Percentiles rank a stretch among this genome's conserved stretches.
Conservation (phyloP, 192 early-diverging fungal species). For the Backusella macrospora region DNA sequence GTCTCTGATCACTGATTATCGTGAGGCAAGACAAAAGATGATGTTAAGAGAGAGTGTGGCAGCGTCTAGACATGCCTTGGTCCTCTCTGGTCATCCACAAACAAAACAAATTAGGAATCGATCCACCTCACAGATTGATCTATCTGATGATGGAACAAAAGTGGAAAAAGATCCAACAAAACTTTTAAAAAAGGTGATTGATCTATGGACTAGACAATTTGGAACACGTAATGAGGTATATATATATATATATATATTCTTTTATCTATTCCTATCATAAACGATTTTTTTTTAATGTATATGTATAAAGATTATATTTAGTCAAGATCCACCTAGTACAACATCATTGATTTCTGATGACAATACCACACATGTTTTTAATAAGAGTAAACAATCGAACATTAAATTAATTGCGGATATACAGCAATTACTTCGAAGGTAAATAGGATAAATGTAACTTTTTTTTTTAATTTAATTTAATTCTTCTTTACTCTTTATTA, state of each 20-base stretch:
- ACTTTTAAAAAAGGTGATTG: slow-evolving; percentile 22
- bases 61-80: slow-evolving; percentile 42
- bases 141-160: not conserved
- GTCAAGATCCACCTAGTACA: slow-evolving; percentile 38
- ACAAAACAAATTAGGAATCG: slow-evolving; percentile 6
- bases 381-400: slow-evolving; percentile 7
- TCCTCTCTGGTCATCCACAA: slow-evolving; percentile 24
- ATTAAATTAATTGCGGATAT: slow-evolving; percentile 25
- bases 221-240: slow-evolving; percentile 40
- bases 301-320: slow-evolving; percentile 40
- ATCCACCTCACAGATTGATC: not conserved
- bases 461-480: slow-evolving; percentile 1
- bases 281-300: not conserved
- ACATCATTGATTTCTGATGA: slow-evolving; percentile 21
- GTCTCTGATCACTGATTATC: slow-evolving; percentile 59
- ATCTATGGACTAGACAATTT: slow-evolving; percentile 35
- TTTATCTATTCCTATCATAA: not conserved
- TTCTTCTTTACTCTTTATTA: not conserved
- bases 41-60: slow-evolving; percentile 43
- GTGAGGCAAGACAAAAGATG: slow-evolving; percentile 38
- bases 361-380: not conserved
- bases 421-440: slow-evolving; percentile 22
- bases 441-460: not conserved
- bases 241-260: not conserved
- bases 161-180: not conserved